Evolutionary conservation across 106 monocot genomes (phyloP).

Genomic region (Alisma plantagoaquatica): DNA sequence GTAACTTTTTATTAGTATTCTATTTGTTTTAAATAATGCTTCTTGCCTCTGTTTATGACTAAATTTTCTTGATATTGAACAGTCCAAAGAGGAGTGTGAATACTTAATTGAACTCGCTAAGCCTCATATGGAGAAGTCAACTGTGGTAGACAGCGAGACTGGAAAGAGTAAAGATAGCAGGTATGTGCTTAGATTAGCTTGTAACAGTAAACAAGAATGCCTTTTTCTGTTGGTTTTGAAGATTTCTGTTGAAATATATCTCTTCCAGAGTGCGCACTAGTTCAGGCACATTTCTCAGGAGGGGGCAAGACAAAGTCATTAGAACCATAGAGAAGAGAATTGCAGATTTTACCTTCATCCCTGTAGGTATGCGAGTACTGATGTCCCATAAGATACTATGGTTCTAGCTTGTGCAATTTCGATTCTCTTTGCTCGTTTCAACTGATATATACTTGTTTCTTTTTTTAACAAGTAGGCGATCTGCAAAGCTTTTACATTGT

Average conservation of each 20-base stretch:
- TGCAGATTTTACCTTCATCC: slow-evolving; percentile 16
- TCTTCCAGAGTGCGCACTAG: slow-evolving; percentile 14
- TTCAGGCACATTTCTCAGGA: slow-evolving; percentile 13
- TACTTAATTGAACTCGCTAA: slow-evolving; percentile 12
- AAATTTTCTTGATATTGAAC: too few relatives aligned
- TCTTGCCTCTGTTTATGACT: too few relatives aligned
- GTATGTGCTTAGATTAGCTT: not conserved
- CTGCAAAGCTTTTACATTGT: too few relatives aligned
- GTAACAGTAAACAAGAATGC: not conserved
- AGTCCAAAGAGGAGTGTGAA: slow-evolving; percentile 19
- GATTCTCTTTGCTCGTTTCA: too few relatives aligned
- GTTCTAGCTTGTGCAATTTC: too few relatives aligned
- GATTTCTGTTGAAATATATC: not conserved
- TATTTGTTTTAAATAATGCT: too few relatives aligned
- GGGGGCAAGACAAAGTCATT: slow-evolving; percentile 16
- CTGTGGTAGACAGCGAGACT: slow-evolving; percentile 14
- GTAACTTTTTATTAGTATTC: too few relatives aligned
- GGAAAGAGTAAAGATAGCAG: slow-evolving; percentile 18
- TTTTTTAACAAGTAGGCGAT: too few relatives aligned
- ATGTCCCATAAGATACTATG: too few relatives aligned
- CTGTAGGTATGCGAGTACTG: slow-evolving; percentile 13
- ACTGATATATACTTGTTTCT: too few relatives aligned
- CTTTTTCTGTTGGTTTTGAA: not conserved
- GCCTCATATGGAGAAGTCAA: slow-evolving; percentile 13
- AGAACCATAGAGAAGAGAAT: slow-evolving; percentile 13